A percentile compares a stretch with the other conserved stretches of the same genome.
Evolutionary conservation across 257 asterid species (phyloP).

Genomic region (Solanum sitiens): DNA sequence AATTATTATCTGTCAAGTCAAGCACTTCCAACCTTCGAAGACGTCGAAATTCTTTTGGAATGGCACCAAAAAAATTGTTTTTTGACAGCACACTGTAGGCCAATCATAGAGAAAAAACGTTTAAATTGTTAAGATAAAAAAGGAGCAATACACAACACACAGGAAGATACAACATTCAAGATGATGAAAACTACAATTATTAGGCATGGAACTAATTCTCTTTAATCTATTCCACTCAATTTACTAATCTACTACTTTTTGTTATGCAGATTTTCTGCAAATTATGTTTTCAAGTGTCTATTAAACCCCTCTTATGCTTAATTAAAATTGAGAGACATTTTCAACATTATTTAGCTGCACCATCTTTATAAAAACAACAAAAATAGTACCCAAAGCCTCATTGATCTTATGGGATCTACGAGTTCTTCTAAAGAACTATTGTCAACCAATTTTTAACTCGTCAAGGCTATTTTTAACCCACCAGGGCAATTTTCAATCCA

Average conservation of each 20-base stretch:
- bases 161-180: neutral
- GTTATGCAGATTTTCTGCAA: neutral
- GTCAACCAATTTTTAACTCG: neutral
- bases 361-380: neutral
- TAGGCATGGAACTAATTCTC: neutral
- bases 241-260: neutral
- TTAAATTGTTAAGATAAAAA: neutral
- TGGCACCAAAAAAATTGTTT: conserved; percentile 58
- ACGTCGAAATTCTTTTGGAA: conserved; percentile 59
- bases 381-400: neutral
- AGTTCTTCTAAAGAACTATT: neutral
- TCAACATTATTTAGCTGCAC: neutral
- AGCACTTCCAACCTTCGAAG: conserved; percentile 51
- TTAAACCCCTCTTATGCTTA: neutral
- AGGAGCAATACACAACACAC: neutral
- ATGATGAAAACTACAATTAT: neutral
- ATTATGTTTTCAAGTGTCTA: neutral
- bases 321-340: neutral
- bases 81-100: conserved; percentile 35
- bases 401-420: neutral
- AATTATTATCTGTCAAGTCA: conserved; percentile 65
- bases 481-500: neutral
- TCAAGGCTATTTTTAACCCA: neutral
- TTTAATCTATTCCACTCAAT: neutral
- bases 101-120: neutral